Base-by-base conservation (phyloP, 108 stramenopile species). In the Nitzschia putrida region DNA sequence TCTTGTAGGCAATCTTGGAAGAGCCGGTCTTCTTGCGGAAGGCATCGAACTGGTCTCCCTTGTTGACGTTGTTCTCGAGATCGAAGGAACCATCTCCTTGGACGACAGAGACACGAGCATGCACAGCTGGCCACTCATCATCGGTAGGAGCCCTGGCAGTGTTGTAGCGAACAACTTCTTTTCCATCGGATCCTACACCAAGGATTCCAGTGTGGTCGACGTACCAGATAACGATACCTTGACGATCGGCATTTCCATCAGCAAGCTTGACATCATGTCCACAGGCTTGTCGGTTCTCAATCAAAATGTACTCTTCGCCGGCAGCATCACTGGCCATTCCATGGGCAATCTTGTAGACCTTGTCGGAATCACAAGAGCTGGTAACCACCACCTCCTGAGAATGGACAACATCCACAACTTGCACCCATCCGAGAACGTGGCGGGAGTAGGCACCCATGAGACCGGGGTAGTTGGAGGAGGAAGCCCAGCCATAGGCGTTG, bases 161-260 rank as follows among this genome's bases (percentile, higher is more conserved):
- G 53, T 66, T 39, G 51, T 47, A 53, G 2, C 14, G 5, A 52
- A 66, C 52, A 7, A 66, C 26, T 14, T 66, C 65, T 0, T 16
- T 14, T 37, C 65, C 65, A 53, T 66, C 65, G 13, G 23, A 13
- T 13, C 8, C n/a, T 64, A 45, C 20, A 10, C 65, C 65, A n/a
- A 51, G 51, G 41, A 44, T 47, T 57, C 34, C 73, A 39, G 72
- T 80, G 25, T 80, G 78, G 49, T 90, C 88, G 52, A 87, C 68
- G 29, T 87, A 83, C 61, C 61, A 90, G 53, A 90, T 82, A 23
- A 85, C 81, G 59, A 90, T 65, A 8, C 88, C 88, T 25, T 82
- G 84, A 21, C 59, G 77, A 23, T 52, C 49, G 11, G 61, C 64
- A 21, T 63, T 56, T 11, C 37, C 56, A 16, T 65, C 42, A 18